Conservation (phyloP, 169 alveolate species). For the Eimeria acervulina region DNA sequence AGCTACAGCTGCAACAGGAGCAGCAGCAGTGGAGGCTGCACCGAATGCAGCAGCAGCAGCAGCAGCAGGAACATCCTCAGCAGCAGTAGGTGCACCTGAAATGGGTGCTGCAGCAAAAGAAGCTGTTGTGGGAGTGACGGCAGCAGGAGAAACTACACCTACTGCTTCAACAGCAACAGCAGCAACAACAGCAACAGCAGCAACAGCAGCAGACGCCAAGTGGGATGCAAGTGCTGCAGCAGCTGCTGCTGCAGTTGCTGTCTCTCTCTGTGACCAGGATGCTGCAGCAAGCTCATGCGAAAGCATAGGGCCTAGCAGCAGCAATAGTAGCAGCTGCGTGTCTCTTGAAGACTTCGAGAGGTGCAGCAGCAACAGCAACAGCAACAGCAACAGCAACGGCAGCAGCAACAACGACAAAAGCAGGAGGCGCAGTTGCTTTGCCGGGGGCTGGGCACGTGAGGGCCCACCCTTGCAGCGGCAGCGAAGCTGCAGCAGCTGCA, state of each 20-base stretch:
- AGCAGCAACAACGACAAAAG: neutral
- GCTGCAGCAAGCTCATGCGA: conserved; percentile 7
- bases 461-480: neutral
- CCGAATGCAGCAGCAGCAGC: neutral
- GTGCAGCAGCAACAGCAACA: neutral
- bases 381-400: conserved; percentile 9
- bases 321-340: conserved; percentile 26
- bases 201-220: neutral
- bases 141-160: neutral
- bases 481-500: neutral
- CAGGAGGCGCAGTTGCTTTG: conserved; percentile 6
- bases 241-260: conserved; percentile 44
- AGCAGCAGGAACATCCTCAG: neutral
- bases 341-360: neutral
- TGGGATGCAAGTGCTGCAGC: conserved; percentile 8
- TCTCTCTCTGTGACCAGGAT: conserved; percentile 22
- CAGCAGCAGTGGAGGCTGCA: neutral
- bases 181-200: too few relatives aligned
- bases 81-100: neutral
- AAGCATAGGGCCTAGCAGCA: conserved; percentile 25
- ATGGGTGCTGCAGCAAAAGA: neutral
- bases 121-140: neutral
- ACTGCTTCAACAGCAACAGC: neutral
- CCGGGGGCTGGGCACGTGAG: neutral
- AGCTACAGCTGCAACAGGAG: neutral